Conservation (phyloP, 306 rosid genomes). For the Gastrolobium bilobum region DNA sequence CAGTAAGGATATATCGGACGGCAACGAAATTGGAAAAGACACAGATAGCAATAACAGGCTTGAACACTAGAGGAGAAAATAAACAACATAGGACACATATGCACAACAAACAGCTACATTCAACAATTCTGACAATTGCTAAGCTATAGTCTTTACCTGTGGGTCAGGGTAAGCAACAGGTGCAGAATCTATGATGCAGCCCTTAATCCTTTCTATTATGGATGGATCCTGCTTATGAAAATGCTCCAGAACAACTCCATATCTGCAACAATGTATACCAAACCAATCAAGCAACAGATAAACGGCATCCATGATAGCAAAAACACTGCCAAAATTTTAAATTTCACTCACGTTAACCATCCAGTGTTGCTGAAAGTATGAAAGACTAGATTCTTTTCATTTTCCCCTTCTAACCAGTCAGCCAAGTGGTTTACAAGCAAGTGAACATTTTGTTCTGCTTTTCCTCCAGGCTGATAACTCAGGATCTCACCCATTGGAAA, state of each 20-base stretch:
- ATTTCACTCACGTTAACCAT: constrained; percentile 85
- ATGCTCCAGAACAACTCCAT: constrained; percentile 84
- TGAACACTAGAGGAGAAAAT: constrained; percentile 7
- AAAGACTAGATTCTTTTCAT: constrained; percentile 82
- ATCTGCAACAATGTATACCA: constrained; percentile 58
- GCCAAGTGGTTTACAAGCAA: constrained; percentile 86
- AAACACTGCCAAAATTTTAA: constrained; percentile 15
- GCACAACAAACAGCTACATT: constrained; percentile 19
- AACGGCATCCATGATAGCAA: background rate
- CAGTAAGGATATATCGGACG: background rate
- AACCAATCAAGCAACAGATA: constrained; percentile 43
- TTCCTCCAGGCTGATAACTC: constrained; percentile 81
- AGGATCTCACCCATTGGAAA: constrained; percentile 89
- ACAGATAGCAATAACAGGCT: constrained; percentile 7
- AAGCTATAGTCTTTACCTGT: constrained; percentile 62
- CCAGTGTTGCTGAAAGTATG: constrained; percentile 99
- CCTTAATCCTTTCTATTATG: constrained; percentile 74
- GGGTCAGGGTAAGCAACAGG: constrained; percentile 95
- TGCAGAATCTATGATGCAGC: constrained; percentile 98
- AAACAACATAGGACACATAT: constrained; percentile 28
- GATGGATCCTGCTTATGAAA: constrained; percentile 74
- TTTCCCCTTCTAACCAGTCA: constrained; percentile 94
- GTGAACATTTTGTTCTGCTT: constrained; percentile 79
- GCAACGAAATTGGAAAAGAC: constrained; percentile 10
- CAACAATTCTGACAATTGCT: constrained; percentile 11